These are phyloP conservation scores for Lasiodiplodia gonubiensis DNA, from an alignment of 2,329 filamentous ascomycete genomes.

Conservation along the genomic window DNA sequence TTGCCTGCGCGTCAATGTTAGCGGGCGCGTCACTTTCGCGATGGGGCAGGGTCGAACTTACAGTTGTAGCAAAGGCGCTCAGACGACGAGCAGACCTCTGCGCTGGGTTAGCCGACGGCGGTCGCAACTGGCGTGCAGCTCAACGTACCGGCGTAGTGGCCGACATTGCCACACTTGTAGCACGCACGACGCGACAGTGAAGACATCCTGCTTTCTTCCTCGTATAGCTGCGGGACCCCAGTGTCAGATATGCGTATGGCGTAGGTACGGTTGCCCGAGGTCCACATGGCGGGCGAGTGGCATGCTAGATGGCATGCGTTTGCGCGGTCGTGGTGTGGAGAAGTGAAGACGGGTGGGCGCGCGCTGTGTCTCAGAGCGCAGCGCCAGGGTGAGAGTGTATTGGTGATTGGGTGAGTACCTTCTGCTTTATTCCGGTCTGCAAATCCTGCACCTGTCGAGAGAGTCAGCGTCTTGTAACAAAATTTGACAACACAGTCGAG, in stretches of 20 bases:
- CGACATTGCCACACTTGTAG: conserved; percentile 61
- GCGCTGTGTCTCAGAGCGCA: not conserved
- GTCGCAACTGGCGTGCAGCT: conserved; percentile 31
- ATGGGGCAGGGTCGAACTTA: conserved; percentile 53
- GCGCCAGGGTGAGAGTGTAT: not conserved
- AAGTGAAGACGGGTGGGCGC: not conserved
- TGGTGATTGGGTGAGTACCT: conserved; percentile 35
- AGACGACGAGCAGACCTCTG: conserved; percentile 94
- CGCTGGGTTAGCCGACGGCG: conserved; percentile 9
- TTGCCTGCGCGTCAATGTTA: conserved; percentile 62
- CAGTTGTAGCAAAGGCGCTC: conserved; percentile 99
- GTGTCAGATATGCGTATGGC: conserved; percentile 31
- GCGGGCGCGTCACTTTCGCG: conserved; percentile 11
- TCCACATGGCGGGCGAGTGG: conserved; percentile 26
- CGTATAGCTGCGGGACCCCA: conserved; percentile 33
- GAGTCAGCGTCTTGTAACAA: conserved; percentile 37
- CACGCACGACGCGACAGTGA: conserved; percentile 60
- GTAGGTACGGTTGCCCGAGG: conserved; percentile 35
- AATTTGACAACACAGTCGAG: conserved; percentile 30
- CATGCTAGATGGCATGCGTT: conserved; percentile 30
- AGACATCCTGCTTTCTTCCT: conserved; percentile 51
- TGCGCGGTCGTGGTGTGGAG: not conserved
- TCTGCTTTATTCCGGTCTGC: conserved; percentile 35
- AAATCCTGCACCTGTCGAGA: conserved; percentile 42
- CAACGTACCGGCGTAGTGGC: conserved; percentile 58